These are phyloP conservation scores for Carex parvula DNA, from an alignment of 176 grass and related monocot genomes.

Conservation along the genomic window DNA sequence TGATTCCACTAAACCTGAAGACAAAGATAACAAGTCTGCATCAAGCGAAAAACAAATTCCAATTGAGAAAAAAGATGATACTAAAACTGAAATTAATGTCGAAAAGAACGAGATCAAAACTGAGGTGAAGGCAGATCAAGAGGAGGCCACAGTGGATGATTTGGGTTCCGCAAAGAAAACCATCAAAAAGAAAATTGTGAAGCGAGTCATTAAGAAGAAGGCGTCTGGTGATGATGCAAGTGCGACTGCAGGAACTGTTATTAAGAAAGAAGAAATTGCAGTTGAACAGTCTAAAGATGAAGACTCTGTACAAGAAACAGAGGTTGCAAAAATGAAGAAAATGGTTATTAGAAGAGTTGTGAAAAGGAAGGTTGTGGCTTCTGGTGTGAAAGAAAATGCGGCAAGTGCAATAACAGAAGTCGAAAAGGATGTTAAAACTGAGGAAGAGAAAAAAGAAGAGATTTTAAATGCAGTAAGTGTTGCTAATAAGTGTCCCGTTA, in stretches of 20 bases:
- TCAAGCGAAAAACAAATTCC: background rate
- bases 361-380: conserved; percentile 62
- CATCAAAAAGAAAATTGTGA: conserved; percentile 83
- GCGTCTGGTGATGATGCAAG: conserved; percentile 45
- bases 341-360: conserved; percentile 89
- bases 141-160: conserved; percentile 34
- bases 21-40: background rate
- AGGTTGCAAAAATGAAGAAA: conserved; percentile 50
- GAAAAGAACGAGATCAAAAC: conserved; percentile 19
- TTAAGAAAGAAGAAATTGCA: conserved; percentile 29
- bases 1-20: background rate
- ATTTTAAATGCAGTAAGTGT: conserved; percentile 10
- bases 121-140: conserved; percentile 34
- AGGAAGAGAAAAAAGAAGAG: conserved; percentile 50
- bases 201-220: conserved; percentile 80
- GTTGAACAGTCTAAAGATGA: conserved; percentile 17
- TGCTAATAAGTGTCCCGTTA: conserved; percentile 25
- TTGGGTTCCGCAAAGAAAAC: conserved; percentile 47
- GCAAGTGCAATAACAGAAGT: conserved; percentile 46
- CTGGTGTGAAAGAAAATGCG: conserved; percentile 34
- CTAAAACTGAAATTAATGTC: conserved; percentile 10
- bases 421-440: conserved; percentile 33
- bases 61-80: conserved; percentile 15
- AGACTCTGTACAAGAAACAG: conserved; percentile 38
- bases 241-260: conserved; percentile 16